A percentile compares a stretch with the other conserved stretches of the same genome.
Evolutionary conservation across 2,329 filamentous ascomycete species (phyloP).

Genomic region (Tolypocladium amazonense): DNA sequence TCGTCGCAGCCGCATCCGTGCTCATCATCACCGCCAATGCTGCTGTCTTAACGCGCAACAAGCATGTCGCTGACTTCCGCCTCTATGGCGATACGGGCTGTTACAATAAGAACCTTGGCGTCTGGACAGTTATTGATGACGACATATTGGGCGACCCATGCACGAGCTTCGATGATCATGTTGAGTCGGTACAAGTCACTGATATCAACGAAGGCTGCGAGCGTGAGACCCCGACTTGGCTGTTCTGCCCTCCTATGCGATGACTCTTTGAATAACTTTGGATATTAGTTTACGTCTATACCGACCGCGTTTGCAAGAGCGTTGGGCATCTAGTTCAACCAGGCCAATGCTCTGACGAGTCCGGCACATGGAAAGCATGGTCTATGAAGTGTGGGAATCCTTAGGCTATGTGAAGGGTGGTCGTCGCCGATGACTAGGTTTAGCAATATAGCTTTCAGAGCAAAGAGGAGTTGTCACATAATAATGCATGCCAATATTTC

Average conservation of each 20-base stretch:
- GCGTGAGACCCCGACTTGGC: slow-evolving; percentile 2
- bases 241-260: background rate
- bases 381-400: slow-evolving; percentile 4
- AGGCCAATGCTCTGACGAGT: background rate
- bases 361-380: slow-evolving; percentile 3
- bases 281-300: slow-evolving; percentile 7
- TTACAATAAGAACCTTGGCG: slow-evolving; percentile 9
- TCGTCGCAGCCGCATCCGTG: slow-evolving; percentile 3
- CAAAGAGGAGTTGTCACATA: too few relatives aligned
- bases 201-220: slow-evolving; percentile 9
- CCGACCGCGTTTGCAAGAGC: slow-evolving; percentile 3
- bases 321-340: background rate
- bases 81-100: slow-evolving; percentile 10
- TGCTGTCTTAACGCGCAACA: slow-evolving; percentile 8
- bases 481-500: too few relatives aligned
- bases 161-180: slow-evolving; percentile 6
- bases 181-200: slow-evolving; percentile 6
- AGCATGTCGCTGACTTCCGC: slow-evolving; percentile 15
- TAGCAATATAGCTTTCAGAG: too few relatives aligned
- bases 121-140: slow-evolving; percentile 14
- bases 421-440: background rate
- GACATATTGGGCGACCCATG: slow-evolving; percentile 10
- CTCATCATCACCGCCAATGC: slow-evolving; percentile 6
- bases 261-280: background rate
- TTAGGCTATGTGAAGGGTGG: background rate